These are phyloP conservation scores for Jacaranda copaia DNA, from an alignment of 257 asterid genomes.

Conservation along the genomic window DNA sequence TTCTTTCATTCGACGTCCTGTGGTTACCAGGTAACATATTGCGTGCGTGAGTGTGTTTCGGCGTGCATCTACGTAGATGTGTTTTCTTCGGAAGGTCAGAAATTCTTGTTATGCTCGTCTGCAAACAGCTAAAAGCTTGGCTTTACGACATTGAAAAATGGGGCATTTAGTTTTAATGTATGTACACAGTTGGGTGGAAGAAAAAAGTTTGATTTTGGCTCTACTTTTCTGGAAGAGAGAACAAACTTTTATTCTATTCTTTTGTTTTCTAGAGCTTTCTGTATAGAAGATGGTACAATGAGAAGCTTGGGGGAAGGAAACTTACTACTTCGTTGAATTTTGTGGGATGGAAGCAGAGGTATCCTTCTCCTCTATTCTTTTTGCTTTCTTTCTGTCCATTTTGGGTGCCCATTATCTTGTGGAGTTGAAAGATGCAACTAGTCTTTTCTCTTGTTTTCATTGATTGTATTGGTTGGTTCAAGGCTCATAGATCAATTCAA, in stretches of 20 bases:
- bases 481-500: not conserved
- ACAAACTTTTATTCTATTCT: not conserved
- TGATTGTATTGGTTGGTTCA: conserved; percentile 7
- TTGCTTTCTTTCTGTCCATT: not conserved
- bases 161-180: not conserved
- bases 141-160: not conserved
- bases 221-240: conserved; percentile 12
- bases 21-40: conserved; percentile 47
- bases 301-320: conserved; percentile 42
- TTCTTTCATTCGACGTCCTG: conserved; percentile 45
- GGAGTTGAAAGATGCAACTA: conserved; percentile 8
- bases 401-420: not conserved
- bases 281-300: conserved; percentile 46
- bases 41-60: conserved; percentile 17
- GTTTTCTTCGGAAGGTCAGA: not conserved
- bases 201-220: conserved; percentile 16
- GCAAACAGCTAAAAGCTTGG: not conserved
- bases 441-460: not conserved
- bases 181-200: conserved; percentile 1
- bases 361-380: conserved; percentile 8
- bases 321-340: conserved; percentile 42
- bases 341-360: conserved; percentile 60
- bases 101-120: conserved; percentile 12
- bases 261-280: conserved; percentile 38
- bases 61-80: not conserved